These are phyloP conservation scores for Aspergillus phoenicis DNA, from an alignment of 2,329 filamentous ascomycete species.

Conservation along the genomic window DNA sequence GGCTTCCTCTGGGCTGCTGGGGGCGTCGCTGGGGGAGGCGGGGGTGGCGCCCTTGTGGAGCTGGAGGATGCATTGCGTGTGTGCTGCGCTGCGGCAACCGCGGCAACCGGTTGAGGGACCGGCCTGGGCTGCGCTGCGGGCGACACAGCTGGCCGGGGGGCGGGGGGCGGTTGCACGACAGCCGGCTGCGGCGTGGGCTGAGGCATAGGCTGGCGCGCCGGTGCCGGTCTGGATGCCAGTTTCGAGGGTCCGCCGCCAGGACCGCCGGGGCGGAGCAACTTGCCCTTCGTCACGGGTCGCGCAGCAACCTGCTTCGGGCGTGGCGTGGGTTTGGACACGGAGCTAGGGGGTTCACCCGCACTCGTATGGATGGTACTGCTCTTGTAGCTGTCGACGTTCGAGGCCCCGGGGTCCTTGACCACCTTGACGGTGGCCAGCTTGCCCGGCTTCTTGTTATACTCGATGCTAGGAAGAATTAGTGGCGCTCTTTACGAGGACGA, in stretches of 20 bases:
- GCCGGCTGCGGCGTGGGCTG: conserved; percentile 33
- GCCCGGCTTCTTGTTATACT: conserved; percentile 97
- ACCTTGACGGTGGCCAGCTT: conserved; percentile 89
- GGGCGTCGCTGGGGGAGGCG: conserved; percentile 66
- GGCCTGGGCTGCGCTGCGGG: conserved; percentile 47
- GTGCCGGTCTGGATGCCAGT: conserved; percentile 50
- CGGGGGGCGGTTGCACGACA: conserved; percentile 28
- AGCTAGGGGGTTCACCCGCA: conserved; percentile 79
- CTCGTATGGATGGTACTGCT: conserved; percentile 87
- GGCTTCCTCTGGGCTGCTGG: conserved; percentile 66
- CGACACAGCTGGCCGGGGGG: conserved; percentile 40
- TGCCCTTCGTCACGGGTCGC: conserved; percentile 89
- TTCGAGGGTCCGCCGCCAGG: conserved; percentile 79
- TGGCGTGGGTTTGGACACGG: conserved; percentile 79
- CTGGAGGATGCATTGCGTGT: conserved; percentile 57
- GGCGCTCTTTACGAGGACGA: neutral
- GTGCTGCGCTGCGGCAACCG: conserved; percentile 44
- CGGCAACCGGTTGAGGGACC: conserved; percentile 49
- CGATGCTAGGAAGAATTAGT: conserved; percentile 57
- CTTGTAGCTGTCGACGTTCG: conserved; percentile 82
- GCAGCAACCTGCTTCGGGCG: conserved; percentile 83
- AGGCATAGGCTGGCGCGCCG: conserved; percentile 41
- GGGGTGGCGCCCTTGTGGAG: conserved; percentile 65
- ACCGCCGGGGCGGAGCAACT: conserved; percentile 88
- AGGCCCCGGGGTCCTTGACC: conserved; percentile 75